A percentile compares a stretch with the other conserved stretches of the same genome.
These are phyloP conservation scores for Syzygium malaccense DNA, from an alignment of 441 rosid genomes.

Conservation along the genomic window DNA sequence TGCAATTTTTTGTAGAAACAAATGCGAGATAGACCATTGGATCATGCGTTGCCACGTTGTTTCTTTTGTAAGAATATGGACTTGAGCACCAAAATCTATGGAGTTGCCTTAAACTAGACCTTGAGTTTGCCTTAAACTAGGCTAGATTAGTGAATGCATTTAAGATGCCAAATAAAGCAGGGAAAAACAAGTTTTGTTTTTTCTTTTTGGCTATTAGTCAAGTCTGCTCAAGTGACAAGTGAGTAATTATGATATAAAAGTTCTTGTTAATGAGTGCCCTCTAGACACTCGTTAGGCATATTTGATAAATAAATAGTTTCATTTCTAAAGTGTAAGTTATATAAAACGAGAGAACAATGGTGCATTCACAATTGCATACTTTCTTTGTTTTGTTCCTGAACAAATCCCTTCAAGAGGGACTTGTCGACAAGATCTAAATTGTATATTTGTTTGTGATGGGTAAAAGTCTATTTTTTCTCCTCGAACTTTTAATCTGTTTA, in stretches of 20 bases:
- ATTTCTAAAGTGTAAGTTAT: background rate
- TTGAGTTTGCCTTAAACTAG: no score
- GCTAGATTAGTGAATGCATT: background rate
- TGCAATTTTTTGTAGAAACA: background rate
- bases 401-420: background rate
- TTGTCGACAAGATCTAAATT: background rate
- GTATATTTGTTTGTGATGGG: background rate
- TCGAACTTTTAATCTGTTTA: background rate
- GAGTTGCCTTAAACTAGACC: no score
- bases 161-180: background rate
- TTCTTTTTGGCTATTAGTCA: background rate
- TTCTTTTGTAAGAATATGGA: background rate
- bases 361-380: background rate
- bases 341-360: background rate
- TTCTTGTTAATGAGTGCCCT: background rate
- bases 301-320: background rate
- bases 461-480: background rate
- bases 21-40: background rate
- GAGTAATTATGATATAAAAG: background rate
- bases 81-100: no score
- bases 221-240: background rate
- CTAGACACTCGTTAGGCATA: background rate
- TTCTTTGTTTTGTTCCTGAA: background rate
- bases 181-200: background rate
- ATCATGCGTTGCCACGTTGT: background rate